These are phyloP conservation scores for Colletotrichum abscissum DNA, from an alignment of 2,329 filamentous ascomycete genomes.

Conservation along the genomic window DNA sequence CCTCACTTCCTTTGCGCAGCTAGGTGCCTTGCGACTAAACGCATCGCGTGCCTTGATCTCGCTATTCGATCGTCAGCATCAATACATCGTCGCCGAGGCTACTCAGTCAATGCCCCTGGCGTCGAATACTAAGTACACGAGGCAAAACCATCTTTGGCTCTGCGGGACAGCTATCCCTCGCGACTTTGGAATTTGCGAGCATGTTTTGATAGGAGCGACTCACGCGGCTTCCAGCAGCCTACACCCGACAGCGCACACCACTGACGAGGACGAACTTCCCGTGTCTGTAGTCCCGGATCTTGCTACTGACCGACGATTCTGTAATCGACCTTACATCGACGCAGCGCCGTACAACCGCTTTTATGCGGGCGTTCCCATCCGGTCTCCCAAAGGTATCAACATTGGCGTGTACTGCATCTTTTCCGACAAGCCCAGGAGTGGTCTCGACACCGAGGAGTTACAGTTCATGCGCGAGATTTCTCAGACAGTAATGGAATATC, in stretches of 20 bases:
- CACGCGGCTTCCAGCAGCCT: background rate
- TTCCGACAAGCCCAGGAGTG: slow-evolving; percentile 40
- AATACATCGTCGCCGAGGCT: slow-evolving; percentile 64
- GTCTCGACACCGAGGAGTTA: slow-evolving; percentile 43
- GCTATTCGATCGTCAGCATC: slow-evolving; percentile 59
- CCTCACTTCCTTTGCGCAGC: slow-evolving; percentile 62
- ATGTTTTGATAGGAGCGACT: slow-evolving; percentile 37
- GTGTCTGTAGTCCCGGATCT: slow-evolving; percentile 50
- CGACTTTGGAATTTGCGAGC: slow-evolving; percentile 43
- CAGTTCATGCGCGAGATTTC: slow-evolving; percentile 45
- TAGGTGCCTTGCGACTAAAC: slow-evolving; percentile 56
- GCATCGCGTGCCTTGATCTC: slow-evolving; percentile 56
- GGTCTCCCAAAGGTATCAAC: slow-evolving; percentile 52
- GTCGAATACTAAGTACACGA: slow-evolving; percentile 33
- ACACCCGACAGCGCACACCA: background rate
- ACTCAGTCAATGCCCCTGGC: slow-evolving; percentile 53
- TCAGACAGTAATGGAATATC: slow-evolving; percentile 49
- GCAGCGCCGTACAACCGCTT: slow-evolving; percentile 45
- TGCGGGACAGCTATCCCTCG: slow-evolving; percentile 46
- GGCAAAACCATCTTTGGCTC: slow-evolving; percentile 38
- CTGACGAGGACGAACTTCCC: slow-evolving; percentile 40
- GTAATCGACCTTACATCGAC: slow-evolving; percentile 40
- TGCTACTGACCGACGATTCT: slow-evolving; percentile 44
- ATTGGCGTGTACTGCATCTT: slow-evolving; percentile 54
- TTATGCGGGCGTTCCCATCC: slow-evolving; percentile 56